Evolutionary conservation across 2,329 filamentous ascomycete species (phyloP).

Genomic region (Alternaria sp.): DNA sequence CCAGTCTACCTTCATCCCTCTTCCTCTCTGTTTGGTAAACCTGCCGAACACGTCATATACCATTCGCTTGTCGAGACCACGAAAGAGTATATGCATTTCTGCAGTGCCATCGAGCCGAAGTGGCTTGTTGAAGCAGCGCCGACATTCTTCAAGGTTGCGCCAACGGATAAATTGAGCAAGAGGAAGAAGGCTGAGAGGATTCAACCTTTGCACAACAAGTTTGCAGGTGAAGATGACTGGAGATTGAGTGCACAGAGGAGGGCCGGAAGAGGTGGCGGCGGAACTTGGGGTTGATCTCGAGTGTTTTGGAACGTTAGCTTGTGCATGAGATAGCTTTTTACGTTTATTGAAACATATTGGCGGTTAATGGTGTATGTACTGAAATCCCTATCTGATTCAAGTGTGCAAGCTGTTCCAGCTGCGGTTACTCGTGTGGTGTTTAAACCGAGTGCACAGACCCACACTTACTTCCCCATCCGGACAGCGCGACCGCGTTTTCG

Average conservation of each 20-base stretch:
- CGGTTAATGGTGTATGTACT: background rate
- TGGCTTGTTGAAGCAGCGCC: slow-evolving; percentile 95
- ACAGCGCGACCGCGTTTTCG: slow-evolving; percentile 36
- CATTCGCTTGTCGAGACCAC: slow-evolving; percentile 89
- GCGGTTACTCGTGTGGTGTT: background rate
- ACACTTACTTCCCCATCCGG: slow-evolving; percentile 30
- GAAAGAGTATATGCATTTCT: slow-evolving; percentile 98
- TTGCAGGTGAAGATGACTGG: slow-evolving; percentile 94
- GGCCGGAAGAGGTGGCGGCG: slow-evolving; percentile 84
- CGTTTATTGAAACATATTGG: background rate
- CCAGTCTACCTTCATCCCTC: slow-evolving; percentile 94
- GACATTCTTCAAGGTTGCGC: slow-evolving; percentile 97
- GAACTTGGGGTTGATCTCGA: slow-evolving; percentile 80
- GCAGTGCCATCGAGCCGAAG: slow-evolving; percentile 92
- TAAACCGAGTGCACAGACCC: slow-evolving; percentile 18
- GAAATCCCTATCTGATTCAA: background rate
- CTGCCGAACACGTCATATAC: slow-evolving; percentile 95
- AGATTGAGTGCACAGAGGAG: slow-evolving; percentile 85
- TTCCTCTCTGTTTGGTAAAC: slow-evolving; percentile 92
- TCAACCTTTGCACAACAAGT: slow-evolving; percentile 93
- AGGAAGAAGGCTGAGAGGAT: slow-evolving; percentile 94
- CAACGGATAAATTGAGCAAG: slow-evolving; percentile 85
- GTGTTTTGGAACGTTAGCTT: background rate
- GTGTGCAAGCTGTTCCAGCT: background rate
- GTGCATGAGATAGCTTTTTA: slow-evolving; percentile 11